Conservation (phyloP, 148 eudicot genomes). For the Chenopodium berlandieri region DNA sequence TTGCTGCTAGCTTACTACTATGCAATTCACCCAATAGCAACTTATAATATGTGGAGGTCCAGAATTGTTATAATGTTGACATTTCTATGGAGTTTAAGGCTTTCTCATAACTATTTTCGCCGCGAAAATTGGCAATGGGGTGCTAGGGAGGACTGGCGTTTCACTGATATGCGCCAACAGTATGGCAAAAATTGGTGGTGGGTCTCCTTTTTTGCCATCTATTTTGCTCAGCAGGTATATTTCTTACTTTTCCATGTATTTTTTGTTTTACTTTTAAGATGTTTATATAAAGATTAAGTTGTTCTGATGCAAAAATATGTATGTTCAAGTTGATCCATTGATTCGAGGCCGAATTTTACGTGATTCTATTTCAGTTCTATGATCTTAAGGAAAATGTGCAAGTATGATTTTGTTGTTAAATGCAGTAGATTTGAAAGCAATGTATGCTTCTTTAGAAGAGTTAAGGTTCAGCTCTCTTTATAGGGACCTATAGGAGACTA, state of each 20-base stretch:
- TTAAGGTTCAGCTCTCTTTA: neutral
- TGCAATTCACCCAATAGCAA: constrained; percentile 61
- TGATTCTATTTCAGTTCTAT: neutral
- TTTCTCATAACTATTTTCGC: constrained; percentile 84
- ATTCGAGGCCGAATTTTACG: neutral
- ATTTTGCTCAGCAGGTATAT: constrained; percentile 76
- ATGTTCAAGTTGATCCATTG: neutral
- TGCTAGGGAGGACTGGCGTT: constrained; percentile 94
- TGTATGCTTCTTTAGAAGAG: neutral
- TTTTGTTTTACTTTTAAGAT: neutral
- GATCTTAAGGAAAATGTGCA: neutral
- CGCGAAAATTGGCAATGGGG: constrained; percentile 95
- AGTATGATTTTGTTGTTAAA: neutral
- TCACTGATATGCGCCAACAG: constrained; percentile 58
- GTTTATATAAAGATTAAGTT: neutral
- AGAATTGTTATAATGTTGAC: constrained; percentile 57
- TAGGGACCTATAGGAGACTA: neutral
- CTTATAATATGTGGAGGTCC: constrained; percentile 58
- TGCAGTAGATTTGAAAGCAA: neutral
- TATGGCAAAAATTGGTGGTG: constrained; percentile 86
- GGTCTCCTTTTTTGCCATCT: constrained; percentile 83
- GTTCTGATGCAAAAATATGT: neutral
- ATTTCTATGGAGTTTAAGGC: constrained; percentile 76
- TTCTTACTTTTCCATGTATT: neutral
- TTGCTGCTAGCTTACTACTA: constrained; percentile 65